Percentiles rank a stretch among this genome's conserved stretches.
Evolutionary conservation across 2,329 filamentous ascomycete genomes (phyloP).

Genomic region (Knufia petricola): DNA sequence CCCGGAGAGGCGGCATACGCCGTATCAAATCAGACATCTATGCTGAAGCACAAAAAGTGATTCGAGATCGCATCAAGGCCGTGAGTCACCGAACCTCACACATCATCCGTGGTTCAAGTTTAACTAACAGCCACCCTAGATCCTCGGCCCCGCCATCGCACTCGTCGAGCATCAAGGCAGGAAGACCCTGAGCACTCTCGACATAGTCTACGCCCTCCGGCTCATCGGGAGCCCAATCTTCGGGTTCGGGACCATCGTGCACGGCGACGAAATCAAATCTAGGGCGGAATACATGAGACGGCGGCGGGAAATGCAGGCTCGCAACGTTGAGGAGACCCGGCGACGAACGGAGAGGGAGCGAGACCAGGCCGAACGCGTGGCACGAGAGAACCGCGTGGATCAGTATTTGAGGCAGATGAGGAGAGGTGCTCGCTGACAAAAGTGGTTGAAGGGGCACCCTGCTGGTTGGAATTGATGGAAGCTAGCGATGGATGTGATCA

Average conservation of each 20-base stretch:
- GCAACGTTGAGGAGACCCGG: neutral
- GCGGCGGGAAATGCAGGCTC: conserved; percentile 12
- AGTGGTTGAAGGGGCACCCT: neutral
- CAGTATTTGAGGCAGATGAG: conserved; percentile 14
- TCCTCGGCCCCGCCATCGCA: conserved; percentile 21
- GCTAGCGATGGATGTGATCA: too few relatives aligned
- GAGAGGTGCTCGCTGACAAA: neutral
- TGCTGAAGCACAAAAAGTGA: conserved; percentile 20
- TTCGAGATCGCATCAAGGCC: conserved; percentile 19
- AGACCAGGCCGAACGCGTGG: neutral
- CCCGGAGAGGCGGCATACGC: conserved; percentile 28
- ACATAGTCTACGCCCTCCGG: conserved; percentile 14
- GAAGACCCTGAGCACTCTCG: conserved; percentile 14
- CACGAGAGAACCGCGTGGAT: conserved; percentile 19
- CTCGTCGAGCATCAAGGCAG: conserved; percentile 20
- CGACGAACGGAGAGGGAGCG: neutral
- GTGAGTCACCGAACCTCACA: conserved; percentile 17
- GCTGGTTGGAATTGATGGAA: too few relatives aligned
- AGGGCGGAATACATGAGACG: neutral
- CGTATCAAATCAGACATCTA: conserved; percentile 27
- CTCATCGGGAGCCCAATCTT: conserved; percentile 13
- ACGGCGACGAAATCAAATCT: neutral
- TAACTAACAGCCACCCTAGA: conserved; percentile 14
- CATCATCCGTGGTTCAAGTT: too few relatives aligned
- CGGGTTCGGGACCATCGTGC: neutral